Evolutionary conservation across 495 filamentous ascomycete species (phyloP).

Genomic region (Neurospora cerealis): DNA sequence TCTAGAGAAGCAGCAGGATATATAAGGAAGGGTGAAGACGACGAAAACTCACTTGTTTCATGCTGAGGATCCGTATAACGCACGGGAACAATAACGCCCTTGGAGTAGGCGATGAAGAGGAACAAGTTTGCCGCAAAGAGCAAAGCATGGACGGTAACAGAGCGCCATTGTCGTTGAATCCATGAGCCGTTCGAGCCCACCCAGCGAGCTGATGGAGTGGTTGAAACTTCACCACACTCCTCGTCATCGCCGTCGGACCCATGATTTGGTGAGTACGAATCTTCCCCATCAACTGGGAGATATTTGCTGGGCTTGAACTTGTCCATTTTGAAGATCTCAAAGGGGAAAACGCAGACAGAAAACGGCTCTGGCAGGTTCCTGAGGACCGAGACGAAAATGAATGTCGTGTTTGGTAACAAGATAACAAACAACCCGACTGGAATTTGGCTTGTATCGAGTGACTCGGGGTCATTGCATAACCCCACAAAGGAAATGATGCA

Average conservation of each 20-base stretch:
- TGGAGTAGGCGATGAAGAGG: background rate
- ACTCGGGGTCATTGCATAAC: background rate
- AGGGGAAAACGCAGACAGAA: background rate
- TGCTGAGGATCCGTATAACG: background rate
- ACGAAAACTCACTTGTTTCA: constrained; percentile 2
- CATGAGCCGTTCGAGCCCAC: background rate
- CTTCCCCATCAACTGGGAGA: background rate
- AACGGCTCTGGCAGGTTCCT: background rate
- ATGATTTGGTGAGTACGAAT: background rate
- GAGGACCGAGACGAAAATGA: background rate
- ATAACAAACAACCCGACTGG: background rate
- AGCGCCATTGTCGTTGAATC: background rate
- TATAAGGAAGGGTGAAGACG: too few relatives aligned
- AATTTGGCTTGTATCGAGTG: background rate
- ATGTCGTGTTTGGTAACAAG: background rate
- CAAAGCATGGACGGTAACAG: background rate
- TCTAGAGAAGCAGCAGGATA: background rate
- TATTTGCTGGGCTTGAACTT: background rate
- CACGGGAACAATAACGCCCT: background rate
- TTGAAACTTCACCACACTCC: background rate
- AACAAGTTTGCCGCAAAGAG: background rate
- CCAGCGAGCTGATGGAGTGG: background rate
- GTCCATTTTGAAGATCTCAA: background rate
- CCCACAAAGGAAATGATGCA: background rate
- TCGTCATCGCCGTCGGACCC: background rate